Conservation (phyloP, 2,329 filamentous ascomycete genomes). For the Botrytis sinoallii region DNA sequence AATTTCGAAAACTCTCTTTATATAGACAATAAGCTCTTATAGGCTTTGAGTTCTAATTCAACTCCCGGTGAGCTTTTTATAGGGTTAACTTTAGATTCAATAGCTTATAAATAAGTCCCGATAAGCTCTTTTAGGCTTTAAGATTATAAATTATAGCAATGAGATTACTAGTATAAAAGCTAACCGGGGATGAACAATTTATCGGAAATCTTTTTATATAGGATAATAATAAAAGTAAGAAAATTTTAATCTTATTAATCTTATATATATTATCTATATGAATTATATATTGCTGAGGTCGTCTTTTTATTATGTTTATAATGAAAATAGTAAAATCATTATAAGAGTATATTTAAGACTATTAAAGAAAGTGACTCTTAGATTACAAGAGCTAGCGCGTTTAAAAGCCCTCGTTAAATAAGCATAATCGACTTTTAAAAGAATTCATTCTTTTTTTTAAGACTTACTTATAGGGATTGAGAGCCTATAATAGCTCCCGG, state of each 20-base stretch:
- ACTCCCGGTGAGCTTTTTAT: neutral
- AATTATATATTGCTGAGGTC: neutral
- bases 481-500: neutral
- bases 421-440: neutral
- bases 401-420: neutral
- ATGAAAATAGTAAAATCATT: neutral
- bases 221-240: neutral
- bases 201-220: neutral
- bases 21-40: neutral
- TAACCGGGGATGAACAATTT: neutral
- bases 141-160: too few species aligned
- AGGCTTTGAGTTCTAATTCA: neutral
- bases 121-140: too few species aligned
- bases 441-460: neutral
- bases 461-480: neutral
- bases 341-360: neutral
- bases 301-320: neutral
- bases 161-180: neutral
- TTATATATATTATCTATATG: neutral
- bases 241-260: neutral
- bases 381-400: neutral
- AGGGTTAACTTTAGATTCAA: neutral
- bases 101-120: too few species aligned
- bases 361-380: neutral
- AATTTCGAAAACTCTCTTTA: too few species aligned